Percentiles rank a stretch among this genome's conserved stretches.
Conservation (phyloP, 208 protist genomes). For the Herpetomonas samuelpessoai region DNA sequence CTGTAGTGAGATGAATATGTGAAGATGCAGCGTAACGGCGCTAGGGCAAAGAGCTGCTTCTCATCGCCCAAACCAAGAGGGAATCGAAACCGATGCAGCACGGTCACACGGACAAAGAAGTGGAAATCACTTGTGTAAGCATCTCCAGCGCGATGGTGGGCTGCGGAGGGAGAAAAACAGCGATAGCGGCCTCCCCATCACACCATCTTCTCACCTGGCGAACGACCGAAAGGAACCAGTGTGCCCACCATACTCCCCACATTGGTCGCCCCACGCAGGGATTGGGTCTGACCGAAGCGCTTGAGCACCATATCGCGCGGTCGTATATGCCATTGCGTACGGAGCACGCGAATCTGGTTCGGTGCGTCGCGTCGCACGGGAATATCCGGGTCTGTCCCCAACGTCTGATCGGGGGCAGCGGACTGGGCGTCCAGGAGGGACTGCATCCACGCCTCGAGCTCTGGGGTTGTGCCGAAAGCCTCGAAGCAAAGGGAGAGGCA, state of each 20-base stretch:
- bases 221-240: slow-evolving; percentile 71
- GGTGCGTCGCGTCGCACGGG: slow-evolving; percentile 43
- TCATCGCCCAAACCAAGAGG: too few species aligned
- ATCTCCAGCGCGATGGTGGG: too few species aligned
- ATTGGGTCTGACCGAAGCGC: slow-evolving; percentile 70
- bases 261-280: slow-evolving; percentile 28
- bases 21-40: too few species aligned
- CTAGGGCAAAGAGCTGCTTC: too few species aligned
- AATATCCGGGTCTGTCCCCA: slow-evolving; percentile 40
- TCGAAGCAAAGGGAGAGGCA: slow-evolving; percentile 49
- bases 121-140: too few species aligned
- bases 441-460: slow-evolving; percentile 25
- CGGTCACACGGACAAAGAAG: too few species aligned
- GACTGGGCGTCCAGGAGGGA: slow-evolving; percentile 16
- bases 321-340: slow-evolving; percentile 58
- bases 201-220: slow-evolving; percentile 61
- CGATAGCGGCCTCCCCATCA: slow-evolving; percentile 13
- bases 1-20: too few species aligned
- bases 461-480: slow-evolving; percentile 35
- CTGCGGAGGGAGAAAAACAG: too few species aligned
- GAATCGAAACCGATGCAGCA: too few species aligned
- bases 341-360: slow-evolving; percentile 64
- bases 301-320: slow-evolving; percentile 75
- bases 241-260: slow-evolving; percentile 82
- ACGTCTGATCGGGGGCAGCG: slow-evolving; percentile 16